Base-by-base conservation (phyloP, 1,284 basidiomycete species). In the Naganishia sp. region DNA sequence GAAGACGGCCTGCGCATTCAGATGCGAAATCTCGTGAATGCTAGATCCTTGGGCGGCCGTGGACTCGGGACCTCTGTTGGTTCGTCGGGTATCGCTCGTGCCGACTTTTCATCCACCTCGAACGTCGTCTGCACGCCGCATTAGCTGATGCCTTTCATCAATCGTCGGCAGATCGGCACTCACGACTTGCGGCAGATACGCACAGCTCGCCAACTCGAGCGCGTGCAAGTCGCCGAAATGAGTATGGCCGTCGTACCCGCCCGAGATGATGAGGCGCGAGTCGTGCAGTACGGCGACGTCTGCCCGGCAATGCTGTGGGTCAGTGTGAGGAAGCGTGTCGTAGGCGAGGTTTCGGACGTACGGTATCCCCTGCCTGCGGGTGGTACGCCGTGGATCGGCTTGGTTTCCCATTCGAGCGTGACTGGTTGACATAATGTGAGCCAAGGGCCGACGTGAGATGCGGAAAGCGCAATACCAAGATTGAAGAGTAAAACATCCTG, bases 171-270 rank as follows among this genome's bases (percentile, higher is more conserved):
- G 28, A 28, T 28, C 28, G 28, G 28, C 28, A 74, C 76, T 73
- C 67, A 79, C 78, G 28, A 95, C 92, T 78, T 95, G 92, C 0
- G 92, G 91, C n/a, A 95, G 81, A 79, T 94, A 96, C 42, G 92
- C 91, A 3, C 88, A 87, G 3, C 90, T 90, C 3, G 90, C 90
- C 46, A 95, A 84, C 74, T 96, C 93, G 52, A 95, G 82, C 43
- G 87, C 84, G 77, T 90, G 85, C 46, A 94, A 86, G 77, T 95
- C 93, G 72, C 93, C 90, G 74, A 87, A 92, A 13, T 91, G 87
- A 2, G 84, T 84, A 41, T 84, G 83, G 2, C 92, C 92, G 69
- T 94, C 90, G 75, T 90, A 94, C 45, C 93, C 93, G 42, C 93
- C 93, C 72, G 93, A 90, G 41, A 94, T 80, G 79, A 92, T 92